Base-by-base conservation (phyloP, 768 basidiomycete species). In the Psilocybe cyanescens region DNA sequence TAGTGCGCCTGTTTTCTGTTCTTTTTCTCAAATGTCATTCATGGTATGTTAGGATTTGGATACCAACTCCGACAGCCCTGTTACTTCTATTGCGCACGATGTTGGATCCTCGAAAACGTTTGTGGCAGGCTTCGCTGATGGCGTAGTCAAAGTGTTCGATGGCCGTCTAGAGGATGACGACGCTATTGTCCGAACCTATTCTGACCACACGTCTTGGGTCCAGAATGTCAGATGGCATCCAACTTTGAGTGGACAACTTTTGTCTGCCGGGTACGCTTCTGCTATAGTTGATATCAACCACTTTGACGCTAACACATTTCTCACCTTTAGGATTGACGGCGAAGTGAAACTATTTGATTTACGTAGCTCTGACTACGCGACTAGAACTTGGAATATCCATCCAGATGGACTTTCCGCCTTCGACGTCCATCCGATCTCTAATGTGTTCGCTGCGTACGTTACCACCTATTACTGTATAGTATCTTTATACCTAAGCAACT, bases 301-400 rank as follows among this genome's bases (percentile, higher is more conserved):
- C 30, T 29, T 39, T 24, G 29, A 39, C 41, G 24, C 35, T 41
- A 31, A 57, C 3, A 19, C 37, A 55, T 61, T 45, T 44, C 50
- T 55, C 44, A 41, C 37, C 9, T 17, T 14, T 67, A 98, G 97
- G 68, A 74, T 94, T 71, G 91, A 93, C 68, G 97, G 97, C 0
- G 88, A 92, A 67, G 90, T 97, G 45, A 91, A 91, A 68, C 75
- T 99, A 8, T 99, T 95, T 90, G 97, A 99, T 74, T 77, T 92
- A 31, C 88, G 97, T 57, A 82, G 84, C 16, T 66, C 80, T 2
- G 86, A 90, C 47, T 74, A 73, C 31, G 82, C 92, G 4, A 70
- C 85, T 11, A 79, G 86, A 52, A 82, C 84, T 41, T 87, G 91
- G 82, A 81, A 89, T 41, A 71, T 86, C 24, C 86, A 90, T 65